Evolutionary conservation across 2,329 filamentous ascomycete genomes (phyloP).

Genomic region (Diaporthe aspalathi): DNA sequence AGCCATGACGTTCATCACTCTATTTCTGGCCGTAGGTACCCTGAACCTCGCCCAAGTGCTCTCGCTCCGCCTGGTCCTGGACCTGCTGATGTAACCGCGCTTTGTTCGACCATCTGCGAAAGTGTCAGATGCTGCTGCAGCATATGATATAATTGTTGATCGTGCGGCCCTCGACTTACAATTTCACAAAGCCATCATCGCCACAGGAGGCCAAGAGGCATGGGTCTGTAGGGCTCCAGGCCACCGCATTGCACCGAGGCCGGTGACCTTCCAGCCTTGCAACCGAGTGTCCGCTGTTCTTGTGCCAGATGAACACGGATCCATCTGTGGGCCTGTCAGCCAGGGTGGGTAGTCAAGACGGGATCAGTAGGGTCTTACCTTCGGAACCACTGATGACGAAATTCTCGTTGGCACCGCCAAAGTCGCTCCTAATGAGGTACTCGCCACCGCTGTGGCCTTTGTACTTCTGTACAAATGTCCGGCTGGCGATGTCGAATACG

Average conservation of each 20-base stretch:
- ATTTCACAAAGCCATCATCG: conserved; percentile 85
- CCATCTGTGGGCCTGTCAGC: conserved; percentile 57
- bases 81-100: conserved; percentile 44
- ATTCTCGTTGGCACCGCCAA: conserved; percentile 91
- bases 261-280: conserved; percentile 81
- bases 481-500: conserved; percentile 80
- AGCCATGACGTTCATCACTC: too few species aligned
- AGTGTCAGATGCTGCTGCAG: conserved; percentile 26
- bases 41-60: background rate
- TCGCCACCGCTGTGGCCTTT: conserved; percentile 79
- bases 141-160: background rate
- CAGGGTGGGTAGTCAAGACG: background rate
- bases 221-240: conserved; percentile 88
- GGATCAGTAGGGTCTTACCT: conserved; percentile 62
- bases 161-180: conserved; percentile 68
- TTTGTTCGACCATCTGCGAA: conserved; percentile 52
- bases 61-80: background rate
- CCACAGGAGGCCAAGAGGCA: conserved; percentile 91
- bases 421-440: conserved; percentile 83
- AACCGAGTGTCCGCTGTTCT: conserved; percentile 80
- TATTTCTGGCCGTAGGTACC: conserved; percentile 29
- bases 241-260: conserved; percentile 84
- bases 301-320: conserved; percentile 90
- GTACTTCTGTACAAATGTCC: conserved; percentile 79
- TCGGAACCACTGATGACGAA: conserved; percentile 94